These are phyloP conservation scores for Fistulinella prunicolor DNA, from an alignment of 768 basidiomycete genomes.

Conservation along the genomic window DNA sequence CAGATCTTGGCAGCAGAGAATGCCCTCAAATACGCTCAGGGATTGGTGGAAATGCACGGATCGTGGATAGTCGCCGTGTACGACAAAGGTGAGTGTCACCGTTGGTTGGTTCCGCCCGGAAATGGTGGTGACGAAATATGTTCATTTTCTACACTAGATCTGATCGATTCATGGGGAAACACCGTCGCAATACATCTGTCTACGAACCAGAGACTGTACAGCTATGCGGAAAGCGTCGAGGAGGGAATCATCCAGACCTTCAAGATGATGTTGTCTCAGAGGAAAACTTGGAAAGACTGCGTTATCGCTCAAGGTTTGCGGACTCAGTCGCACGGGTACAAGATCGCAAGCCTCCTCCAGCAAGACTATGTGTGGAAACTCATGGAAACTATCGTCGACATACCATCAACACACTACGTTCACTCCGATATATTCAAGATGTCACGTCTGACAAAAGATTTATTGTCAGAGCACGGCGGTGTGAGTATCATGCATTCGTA, in stretches of 20 bases:
- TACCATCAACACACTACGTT: neutral
- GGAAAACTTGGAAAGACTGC: neutral
- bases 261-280: neutral
- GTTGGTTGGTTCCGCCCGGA: neutral
- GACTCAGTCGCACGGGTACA: neutral
- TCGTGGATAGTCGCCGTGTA: neutral
- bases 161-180: neutral
- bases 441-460: neutral
- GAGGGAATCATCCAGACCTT: neutral
- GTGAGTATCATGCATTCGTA: neutral
- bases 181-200: neutral
- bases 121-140: too few species aligned
- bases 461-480: neutral
- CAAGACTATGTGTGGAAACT: neutral
- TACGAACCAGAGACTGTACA: neutral
- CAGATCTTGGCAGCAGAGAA: neutral
- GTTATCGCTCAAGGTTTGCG: neutral
- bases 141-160: too few species aligned
- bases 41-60: neutral
- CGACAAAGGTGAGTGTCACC: neutral
- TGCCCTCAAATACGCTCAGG: neutral
- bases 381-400: neutral
- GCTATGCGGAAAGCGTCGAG: neutral
- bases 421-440: neutral
- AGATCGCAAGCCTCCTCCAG: neutral